Base-by-base conservation (phyloP, 768 basidiomycete species). In the Neoboletus subvelutipes region DNA sequence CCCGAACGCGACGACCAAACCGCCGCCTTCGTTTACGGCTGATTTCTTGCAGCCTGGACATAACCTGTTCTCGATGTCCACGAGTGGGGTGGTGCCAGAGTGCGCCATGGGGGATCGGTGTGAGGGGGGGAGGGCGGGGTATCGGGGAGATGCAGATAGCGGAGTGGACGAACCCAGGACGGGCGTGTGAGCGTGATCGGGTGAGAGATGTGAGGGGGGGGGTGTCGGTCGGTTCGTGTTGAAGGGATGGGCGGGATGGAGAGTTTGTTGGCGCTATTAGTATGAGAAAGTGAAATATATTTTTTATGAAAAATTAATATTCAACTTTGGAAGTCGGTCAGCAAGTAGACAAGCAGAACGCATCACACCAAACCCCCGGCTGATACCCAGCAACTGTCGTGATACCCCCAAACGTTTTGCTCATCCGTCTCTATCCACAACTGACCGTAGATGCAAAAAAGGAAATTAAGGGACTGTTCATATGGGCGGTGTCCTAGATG, bases 1-100 rank as follows among this genome's bases (percentile, higher is more conserved):
- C 94, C 95, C 95, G 69, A 98, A 97, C 40, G 94, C 92, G 66
- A 98, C 95, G 41, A 98, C 94, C 22, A 96, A 80, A 29, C 91
- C 91, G 50, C 89, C 92, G 63, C 83, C 78, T 66, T 92, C 90
- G 60, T 83, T 87, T 22, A 92, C 86, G 39, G 90, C 90, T 2
- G 90, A 87, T 55, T 77, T 77, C 70, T 87, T 89, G 76, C 91
- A 94, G 20, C 92, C 92, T 13, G 90, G 90, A 77, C 91, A 93
- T 4, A 83, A 64, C 60, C 83, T 83, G 67, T 90, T 81, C 67
- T 81, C 80, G 59, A 77, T 61, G 53, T 67, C 61, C 0, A 46
- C 39, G 57, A 71, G 59, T 11, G 66, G 56, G 37, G 54, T 36
- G 26, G 31, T 5, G 10, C 2, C 15, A 12, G 48, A 2, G 17